Base-by-base conservation (phyloP, 2,329 filamentous ascomycete species). In the Colletotrichum tofieldiae region DNA sequence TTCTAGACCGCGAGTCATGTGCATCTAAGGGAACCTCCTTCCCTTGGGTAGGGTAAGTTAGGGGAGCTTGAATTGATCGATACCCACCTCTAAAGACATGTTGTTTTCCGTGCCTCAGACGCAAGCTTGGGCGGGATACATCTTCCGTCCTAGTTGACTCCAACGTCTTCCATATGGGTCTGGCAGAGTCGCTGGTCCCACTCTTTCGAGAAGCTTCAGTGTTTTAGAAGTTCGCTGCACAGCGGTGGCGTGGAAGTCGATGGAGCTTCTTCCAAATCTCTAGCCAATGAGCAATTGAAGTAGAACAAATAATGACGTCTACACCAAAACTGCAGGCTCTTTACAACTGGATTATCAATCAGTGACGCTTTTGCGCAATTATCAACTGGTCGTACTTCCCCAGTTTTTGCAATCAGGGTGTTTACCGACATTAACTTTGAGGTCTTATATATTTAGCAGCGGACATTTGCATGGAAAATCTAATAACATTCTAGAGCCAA, bases 181-280 rank as follows among this genome's bases (percentile, higher is more conserved):
- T 23, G n/a, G 32, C 6, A 20, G 20, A 41, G 32, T 14, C 26
- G 35, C n/a, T 6, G 11, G 54, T 37, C 14, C 54, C 54, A 37
- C 54, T 39, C 12, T 58, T 58, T 58, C 35, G 54, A 58, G 54
- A 58, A 58, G n/a, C 54, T 58, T 58, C 54, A 58, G 7, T 16
- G 12, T 52, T 52, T 26, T 26, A 11, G 6, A 11, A 12, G 45
- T 23, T 49, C 12, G 45, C n/a, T 23, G 45, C n/a, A 2, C 2
- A 35, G 54, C 35, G 20, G 54, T 56, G 26, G 8, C 32, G 35
- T n/a, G 29, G 1, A 35, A n/a, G n/a, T 41, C 8, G 37, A 58
- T 41, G 55, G 55, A 26, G 55, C 37, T 26, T 18, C 4, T 12
- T n/a, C 14, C 7, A 23, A 9, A 5, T 32, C 9, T 11, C 9